Conservation (phyloP, 345 rosid genomes). For the Salix brachista region DNA sequence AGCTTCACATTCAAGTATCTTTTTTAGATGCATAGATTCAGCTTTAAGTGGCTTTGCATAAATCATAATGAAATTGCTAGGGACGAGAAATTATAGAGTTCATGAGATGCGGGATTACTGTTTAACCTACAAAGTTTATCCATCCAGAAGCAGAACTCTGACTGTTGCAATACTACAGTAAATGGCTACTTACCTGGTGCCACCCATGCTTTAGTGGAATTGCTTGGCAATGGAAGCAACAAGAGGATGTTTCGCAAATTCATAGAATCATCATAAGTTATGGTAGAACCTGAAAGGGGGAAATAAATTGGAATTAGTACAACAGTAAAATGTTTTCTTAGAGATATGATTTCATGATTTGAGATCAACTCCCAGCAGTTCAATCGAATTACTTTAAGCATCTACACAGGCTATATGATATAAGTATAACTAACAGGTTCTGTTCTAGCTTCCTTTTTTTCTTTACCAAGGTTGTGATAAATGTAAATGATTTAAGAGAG, state of each 20-base stretch:
- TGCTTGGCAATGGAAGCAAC: conserved; percentile 85
- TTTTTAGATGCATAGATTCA: neutral
- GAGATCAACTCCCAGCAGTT: too few species aligned
- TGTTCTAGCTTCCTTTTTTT: too few species aligned
- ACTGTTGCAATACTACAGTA: neutral
- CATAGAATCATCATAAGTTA: conserved; percentile 66
- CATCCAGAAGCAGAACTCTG: neutral
- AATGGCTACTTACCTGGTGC: conserved; percentile 54
- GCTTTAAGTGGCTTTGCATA: neutral
- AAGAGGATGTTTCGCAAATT: conserved; percentile 88
- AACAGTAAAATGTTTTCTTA: neutral
- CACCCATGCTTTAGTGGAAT: conserved; percentile 45
- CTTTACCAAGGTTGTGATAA: too few species aligned
- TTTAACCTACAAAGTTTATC: neutral
- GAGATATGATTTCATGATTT: too few species aligned
- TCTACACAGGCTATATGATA: too few species aligned
- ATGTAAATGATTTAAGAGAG: too few species aligned
- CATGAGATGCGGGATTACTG: neutral
- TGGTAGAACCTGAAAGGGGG: conserved; percentile 48
- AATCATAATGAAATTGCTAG: neutral
- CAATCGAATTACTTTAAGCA: too few species aligned
- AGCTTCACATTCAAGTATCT: neutral
- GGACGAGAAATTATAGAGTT: neutral
- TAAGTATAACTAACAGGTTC: too few species aligned
- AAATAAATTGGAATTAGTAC: neutral